Conservation (phyloP, 768 basidiomycete species). For the Leucosporidium creatinivorum region DNA sequence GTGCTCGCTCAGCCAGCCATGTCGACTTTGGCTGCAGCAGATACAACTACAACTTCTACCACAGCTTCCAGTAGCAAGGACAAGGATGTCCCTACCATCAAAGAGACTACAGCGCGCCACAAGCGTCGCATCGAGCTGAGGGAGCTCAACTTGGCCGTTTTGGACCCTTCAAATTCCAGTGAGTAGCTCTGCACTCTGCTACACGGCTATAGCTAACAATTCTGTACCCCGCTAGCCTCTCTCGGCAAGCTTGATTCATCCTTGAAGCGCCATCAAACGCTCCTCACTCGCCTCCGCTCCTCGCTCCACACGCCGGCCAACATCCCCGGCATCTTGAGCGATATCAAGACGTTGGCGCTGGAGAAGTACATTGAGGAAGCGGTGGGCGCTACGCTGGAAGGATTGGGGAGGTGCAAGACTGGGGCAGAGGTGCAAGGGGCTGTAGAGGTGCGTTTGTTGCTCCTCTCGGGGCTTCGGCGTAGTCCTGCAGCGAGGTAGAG, state of each 20-base stretch:
- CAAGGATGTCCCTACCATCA: no score
- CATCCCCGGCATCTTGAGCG: constrained; percentile 60
- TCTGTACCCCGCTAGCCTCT: constrained; percentile 13
- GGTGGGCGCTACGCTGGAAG: constrained; percentile 76
- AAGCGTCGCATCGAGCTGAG: constrained; percentile 21
- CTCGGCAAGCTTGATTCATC: constrained; percentile 67
- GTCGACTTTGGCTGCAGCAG: no score
- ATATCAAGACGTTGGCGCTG: constrained; percentile 77
- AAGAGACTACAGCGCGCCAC: neutral
- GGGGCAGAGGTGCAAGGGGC: constrained; percentile 88
- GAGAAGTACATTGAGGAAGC: constrained; percentile 97
- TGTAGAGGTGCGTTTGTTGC: constrained; percentile 60
- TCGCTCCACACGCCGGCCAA: constrained; percentile 52
- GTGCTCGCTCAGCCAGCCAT: no score
- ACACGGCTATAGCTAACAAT: neutral
- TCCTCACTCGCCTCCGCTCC: constrained; percentile 86
- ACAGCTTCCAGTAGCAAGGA: no score
- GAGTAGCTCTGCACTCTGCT: neutral
- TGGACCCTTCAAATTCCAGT: constrained; percentile 2
- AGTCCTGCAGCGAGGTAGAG: neutral
- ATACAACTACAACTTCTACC: no score
- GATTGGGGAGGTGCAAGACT: constrained; percentile 75
- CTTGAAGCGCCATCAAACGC: constrained; percentile 86
- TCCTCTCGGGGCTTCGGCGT: neutral
- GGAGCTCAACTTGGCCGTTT: constrained; percentile 19